Percentiles rank a stretch among this genome's conserved stretches.
Evolutionary conservation across 352 stramenopile genomes (phyloP).

Genomic region (Pythium utonaiense): DNA sequence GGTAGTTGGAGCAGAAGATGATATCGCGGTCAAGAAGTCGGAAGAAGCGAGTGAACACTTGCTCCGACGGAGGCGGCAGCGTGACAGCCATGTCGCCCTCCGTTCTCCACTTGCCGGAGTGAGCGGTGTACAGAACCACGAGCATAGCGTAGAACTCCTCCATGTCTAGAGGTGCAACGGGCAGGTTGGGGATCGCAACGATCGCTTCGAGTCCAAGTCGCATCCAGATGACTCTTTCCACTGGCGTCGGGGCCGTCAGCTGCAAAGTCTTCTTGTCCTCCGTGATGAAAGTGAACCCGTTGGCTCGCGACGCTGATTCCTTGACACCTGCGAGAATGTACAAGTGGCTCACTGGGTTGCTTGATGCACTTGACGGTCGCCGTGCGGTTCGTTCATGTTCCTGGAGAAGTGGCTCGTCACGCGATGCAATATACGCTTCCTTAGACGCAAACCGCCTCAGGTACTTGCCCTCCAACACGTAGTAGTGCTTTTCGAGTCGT

Average conservation of each 20-base stretch:
- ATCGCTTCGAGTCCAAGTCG: constrained; percentile 79
- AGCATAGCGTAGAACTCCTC: constrained; percentile 90
- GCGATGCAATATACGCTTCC: constrained; percentile 75
- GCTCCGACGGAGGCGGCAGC: constrained; percentile 75
- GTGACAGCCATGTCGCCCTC: constrained; percentile 88
- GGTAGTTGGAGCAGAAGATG: constrained; percentile 88
- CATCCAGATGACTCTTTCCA: constrained; percentile 89
- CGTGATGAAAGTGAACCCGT: constrained; percentile 87
- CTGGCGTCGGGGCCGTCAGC: constrained; percentile 64
- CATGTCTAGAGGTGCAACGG: constrained; percentile 79
- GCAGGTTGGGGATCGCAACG: constrained; percentile 75
- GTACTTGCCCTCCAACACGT: constrained; percentile 83
- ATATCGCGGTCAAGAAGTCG: constrained; percentile 81
- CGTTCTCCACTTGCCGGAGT: constrained; percentile 76
- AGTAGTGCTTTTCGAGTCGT: constrained; percentile 82
- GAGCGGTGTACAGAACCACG: constrained; percentile 79
- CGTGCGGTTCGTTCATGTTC: constrained; percentile 35
- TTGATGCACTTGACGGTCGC: constrained; percentile 34
- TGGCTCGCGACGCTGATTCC: constrained; percentile 70
- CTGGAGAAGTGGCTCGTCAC: constrained; percentile 68
- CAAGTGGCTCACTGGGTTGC: constrained; percentile 57
- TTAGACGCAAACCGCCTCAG: constrained; percentile 82
- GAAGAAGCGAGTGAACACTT: constrained; percentile 88
- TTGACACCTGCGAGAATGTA: constrained; percentile 83
- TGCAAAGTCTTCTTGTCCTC: constrained; percentile 86